Evolutionary conservation across 2,329 filamentous ascomycete genomes (phyloP).

Genomic region (Periconia macrospinosa): DNA sequence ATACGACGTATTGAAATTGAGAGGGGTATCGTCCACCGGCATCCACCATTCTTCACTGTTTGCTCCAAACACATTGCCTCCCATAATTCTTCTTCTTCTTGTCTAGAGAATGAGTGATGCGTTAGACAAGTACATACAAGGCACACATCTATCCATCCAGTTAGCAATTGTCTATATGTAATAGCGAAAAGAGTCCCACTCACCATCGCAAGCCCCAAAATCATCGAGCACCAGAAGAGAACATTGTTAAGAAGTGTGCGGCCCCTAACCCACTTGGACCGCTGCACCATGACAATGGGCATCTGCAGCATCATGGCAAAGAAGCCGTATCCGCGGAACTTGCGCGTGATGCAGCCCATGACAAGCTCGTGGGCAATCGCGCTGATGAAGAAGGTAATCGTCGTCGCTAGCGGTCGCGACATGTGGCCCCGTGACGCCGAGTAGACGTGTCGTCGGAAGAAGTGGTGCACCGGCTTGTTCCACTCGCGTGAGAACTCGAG

Average conservation of each 20-base stretch:
- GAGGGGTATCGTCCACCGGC: neutral
- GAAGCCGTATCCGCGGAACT: conserved; percentile 91
- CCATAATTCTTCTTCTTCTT: neutral
- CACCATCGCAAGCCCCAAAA: conserved; percentile 79
- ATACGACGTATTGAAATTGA: neutral
- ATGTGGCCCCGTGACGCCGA: conserved; percentile 76
- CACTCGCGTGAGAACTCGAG: conserved; percentile 93
- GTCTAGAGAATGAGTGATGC: neutral
- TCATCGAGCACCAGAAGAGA: conserved; percentile 91
- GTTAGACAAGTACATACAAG: conserved; percentile 42
- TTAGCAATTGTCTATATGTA: conserved; percentile 12
- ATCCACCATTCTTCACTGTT: neutral
- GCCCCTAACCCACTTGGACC: conserved; percentile 73
- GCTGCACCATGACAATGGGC: conserved; percentile 89
- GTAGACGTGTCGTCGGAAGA: conserved; percentile 93
- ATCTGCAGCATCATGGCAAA: conserved; percentile 95
- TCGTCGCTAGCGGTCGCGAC: conserved; percentile 74
- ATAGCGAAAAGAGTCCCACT: conserved; percentile 30
- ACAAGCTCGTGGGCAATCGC: conserved; percentile 91
- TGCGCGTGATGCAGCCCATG: conserved; percentile 98
- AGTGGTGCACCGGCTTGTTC: conserved; percentile 97
- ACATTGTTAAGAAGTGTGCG: conserved; percentile 73
- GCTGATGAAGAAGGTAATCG: conserved; percentile 89
- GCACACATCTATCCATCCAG: conserved; percentile 38
- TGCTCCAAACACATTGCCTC: neutral